These are phyloP conservation scores for Colletotrichum agaves DNA, from an alignment of 2,329 filamentous ascomycete genomes.

Conservation along the genomic window DNA sequence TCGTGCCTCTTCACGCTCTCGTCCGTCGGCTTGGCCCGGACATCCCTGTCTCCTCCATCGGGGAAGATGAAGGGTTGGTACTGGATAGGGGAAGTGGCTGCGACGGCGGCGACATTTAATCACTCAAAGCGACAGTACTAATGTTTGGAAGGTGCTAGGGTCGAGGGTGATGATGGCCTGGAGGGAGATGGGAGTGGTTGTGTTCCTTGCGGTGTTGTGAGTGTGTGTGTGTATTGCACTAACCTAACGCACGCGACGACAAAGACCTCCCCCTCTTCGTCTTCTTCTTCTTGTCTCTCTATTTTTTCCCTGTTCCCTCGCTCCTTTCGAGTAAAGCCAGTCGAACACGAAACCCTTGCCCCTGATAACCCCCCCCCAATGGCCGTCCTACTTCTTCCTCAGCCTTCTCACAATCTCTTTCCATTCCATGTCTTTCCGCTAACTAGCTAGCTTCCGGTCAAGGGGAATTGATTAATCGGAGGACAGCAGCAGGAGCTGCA, in stretches of 20 bases:
- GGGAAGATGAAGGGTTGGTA: slow-evolving; percentile 10
- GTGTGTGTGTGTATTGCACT: background rate
- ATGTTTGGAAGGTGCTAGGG: background rate
- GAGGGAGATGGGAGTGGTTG: background rate
- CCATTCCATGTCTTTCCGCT: background rate
- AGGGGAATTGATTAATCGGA: too few relatives aligned
- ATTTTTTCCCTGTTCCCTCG: background rate
- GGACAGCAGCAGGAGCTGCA: too few relatives aligned
- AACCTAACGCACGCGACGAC: background rate
- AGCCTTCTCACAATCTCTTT: background rate
- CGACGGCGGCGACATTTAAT: background rate
- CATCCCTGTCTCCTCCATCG: slow-evolving; percentile 8
- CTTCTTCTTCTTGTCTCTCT: background rate
- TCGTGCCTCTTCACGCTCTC: too few relatives aligned
- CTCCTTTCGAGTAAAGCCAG: background rate
- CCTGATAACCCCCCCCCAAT: background rate
- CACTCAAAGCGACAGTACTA: background rate
- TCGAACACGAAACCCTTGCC: background rate
- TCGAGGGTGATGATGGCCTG: background rate
- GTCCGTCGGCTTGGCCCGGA: slow-evolving; percentile 17
- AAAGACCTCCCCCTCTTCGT: background rate
- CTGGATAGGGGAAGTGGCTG: background rate
- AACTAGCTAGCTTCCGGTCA: too few relatives aligned
- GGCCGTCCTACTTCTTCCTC: background rate
- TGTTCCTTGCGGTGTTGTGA: background rate